Base-by-base conservation (phyloP, 2,329 filamentous ascomycete genomes). In the Exophiala sp. region DNA sequence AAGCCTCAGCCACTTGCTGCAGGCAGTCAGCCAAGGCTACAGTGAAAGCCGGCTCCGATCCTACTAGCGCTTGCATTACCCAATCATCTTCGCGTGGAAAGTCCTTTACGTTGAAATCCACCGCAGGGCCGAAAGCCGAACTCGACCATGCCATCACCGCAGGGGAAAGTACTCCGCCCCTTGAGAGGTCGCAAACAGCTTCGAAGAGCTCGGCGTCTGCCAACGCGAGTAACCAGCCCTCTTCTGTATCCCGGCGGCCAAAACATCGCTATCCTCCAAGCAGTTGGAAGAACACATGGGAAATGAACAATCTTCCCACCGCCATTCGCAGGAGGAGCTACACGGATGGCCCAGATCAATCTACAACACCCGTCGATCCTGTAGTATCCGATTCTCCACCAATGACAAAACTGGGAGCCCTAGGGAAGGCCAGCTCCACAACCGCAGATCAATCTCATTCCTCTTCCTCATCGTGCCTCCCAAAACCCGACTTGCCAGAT, bases 241-340 rank as follows among this genome's bases (percentile, higher is more conserved):
- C 10, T 21, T 30, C 34, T 21, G 9, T 14, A 5, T 34, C 42
- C 10, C 29, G 10, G 16, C 30, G 37, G 14, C n/a, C 24, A 11
- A 55, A 44, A 39, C 24, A 24, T n/a, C 19, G 24, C 16, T 55
- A 52, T 43, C 52, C 52, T 35, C 52, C 48, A 2, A 48, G 43
- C 16, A 55, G 52, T 29, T 55, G 52, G 52, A 55, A 51, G 42
- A 34, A 19, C 8, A 18, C 37, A 2, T 14, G 18, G 16, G 24
- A 23, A 9, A 11, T 29, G 21, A 34, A 48, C 1, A 30, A 19
- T n/a, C 7, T 16, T 19, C 24, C 30, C 8, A 35, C 27, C 10
- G 27, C 23, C 13, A 3, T 21, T 22, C n/a, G 13, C 6, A 5
- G 14, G 34, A 8, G 19, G 4, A 5, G 14, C 5, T 8, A n/a